phyloP scores from a whole-genome alignment of 768 basidiomycete species.

The Russula griseocarnosa region DNA sequence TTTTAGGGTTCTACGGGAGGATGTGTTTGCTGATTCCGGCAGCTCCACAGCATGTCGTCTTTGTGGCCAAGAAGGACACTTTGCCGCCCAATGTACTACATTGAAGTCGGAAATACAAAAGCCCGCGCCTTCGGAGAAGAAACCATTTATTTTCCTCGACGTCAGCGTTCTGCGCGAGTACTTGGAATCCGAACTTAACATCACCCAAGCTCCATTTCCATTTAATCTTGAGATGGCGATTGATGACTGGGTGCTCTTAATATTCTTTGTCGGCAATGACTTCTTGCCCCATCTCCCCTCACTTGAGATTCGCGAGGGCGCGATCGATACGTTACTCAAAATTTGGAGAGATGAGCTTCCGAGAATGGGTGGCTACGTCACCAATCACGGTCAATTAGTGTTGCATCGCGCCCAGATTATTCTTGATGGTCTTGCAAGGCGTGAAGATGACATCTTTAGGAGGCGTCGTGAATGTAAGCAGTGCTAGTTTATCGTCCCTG shows the following conservation, averaged over 20 bases:
- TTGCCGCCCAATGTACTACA: slow-evolving; percentile 90
- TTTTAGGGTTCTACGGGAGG: slow-evolving; percentile 95
- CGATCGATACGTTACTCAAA: slow-evolving; percentile 92
- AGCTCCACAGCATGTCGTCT: slow-evolving; percentile 75
- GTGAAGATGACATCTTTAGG: slow-evolving; percentile 95
- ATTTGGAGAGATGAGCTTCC: slow-evolving; percentile 95
- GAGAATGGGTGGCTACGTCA: slow-evolving; percentile 96
- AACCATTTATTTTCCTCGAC: slow-evolving; percentile 99
- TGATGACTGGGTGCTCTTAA: slow-evolving; percentile 99
- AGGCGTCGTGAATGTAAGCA: slow-evolving; percentile 78
- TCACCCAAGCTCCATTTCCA: slow-evolving; percentile 70
- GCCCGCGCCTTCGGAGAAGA: slow-evolving; percentile 65
- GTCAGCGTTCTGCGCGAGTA: slow-evolving; percentile 95
- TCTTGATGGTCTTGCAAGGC: slow-evolving; percentile 87
- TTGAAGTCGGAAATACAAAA: slow-evolving; percentile 64
- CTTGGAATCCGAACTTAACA: slow-evolving; percentile 90
- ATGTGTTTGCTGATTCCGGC: slow-evolving; percentile 89
- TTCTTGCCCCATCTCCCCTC: slow-evolving; percentile 97
- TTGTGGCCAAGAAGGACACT: slow-evolving; percentile 94
- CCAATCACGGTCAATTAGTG: slow-evolving; percentile 87
- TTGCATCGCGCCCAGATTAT: slow-evolving; percentile 87
- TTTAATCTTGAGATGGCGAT: slow-evolving; percentile 95
- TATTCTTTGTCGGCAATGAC: slow-evolving; percentile 99
- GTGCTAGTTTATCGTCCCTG: slow-evolving; percentile 8
- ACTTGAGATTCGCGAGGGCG: slow-evolving; percentile 98